Base-by-base conservation (phyloP, 768 basidiomycete species). In the Pleurotus platypus region DNA sequence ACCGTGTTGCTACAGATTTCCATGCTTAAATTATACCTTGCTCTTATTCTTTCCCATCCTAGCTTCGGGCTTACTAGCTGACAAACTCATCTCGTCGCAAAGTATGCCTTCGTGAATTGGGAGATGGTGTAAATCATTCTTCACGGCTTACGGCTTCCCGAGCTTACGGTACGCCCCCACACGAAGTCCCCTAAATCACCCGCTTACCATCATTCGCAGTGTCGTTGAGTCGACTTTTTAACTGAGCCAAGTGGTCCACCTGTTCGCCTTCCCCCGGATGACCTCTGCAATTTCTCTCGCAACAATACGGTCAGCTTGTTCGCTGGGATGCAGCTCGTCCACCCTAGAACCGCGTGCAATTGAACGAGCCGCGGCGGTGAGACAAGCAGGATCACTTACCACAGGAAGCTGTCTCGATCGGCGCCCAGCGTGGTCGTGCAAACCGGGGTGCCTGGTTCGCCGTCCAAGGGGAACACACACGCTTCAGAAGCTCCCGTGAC, bases 311-410 rank as follows among this genome's bases (percentile, higher is more conserved):
- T 81, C 78, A 1, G 79, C 73, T 61, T 86, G 84, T 61, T 84
- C 81, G 3, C 82, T 83, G 5, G 81, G 81, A 62, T 85, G 84
- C 15, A 86, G 69, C 59, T 85, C 84, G 60, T 86, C 82, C 58
- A 67, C 80, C 80, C 72, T 75, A 49, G n/a, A 64, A 68, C 30
- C 30, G 8, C 30, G 30, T 35, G 30, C 9, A 35, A 35, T 11
- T 35, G 30, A 35, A 35, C 30, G 7, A 35, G 2, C 30, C 8
- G 30, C 7, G 30, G 8, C 30, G 11, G 1, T 3, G 30, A 35
- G 30, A 9, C 30, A 9, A 35, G 30, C 8, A 9, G 30, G 11
- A 11, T 35, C 30, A 64, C 80, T 51, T 61, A 83, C 85, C 85
- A 87, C 46, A 85, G 65, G 70, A 77, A 86, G 63, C 85, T 86